Evolutionary conservation across 805 yeast genomes (phyloP).

Genomic region (Kluyveromyces lactis): DNA sequence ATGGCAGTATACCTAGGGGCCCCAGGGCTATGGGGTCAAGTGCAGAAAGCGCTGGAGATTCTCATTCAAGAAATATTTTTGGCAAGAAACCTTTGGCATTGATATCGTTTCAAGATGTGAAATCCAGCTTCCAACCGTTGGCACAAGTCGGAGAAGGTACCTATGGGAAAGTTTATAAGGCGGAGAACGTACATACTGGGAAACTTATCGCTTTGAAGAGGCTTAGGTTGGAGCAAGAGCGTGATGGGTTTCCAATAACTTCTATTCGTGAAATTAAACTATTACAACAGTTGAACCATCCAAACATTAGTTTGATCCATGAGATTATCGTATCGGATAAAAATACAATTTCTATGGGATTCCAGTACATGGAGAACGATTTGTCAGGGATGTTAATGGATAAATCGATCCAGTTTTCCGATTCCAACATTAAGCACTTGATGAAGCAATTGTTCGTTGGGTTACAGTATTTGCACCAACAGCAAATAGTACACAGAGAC

Average conservation of each 20-base stretch:
- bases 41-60: constrained; percentile 39
- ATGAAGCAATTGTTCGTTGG: constrained; percentile 63
- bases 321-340: constrained; percentile 81
- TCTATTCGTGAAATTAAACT: constrained; percentile 87
- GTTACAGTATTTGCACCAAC: constrained; percentile 57
- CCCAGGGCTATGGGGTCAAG: constrained; percentile 1
- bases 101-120: background rate
- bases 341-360: constrained; percentile 72
- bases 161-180: constrained; percentile 58
- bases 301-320: constrained; percentile 67
- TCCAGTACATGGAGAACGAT: constrained; percentile 91
- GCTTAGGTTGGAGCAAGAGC: constrained; percentile 73
- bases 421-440: constrained; percentile 57
- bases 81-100: constrained; percentile 38
- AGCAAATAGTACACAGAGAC: constrained; percentile 68
- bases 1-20: constrained; percentile 3
- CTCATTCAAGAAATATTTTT: too few relatives aligned
- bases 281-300: constrained; percentile 69
- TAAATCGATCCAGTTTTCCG: constrained; percentile 52
- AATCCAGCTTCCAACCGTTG: constrained; percentile 3
- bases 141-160: constrained; percentile 98
- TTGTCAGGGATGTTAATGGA: constrained; percentile 80
- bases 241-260: constrained; percentile 95
- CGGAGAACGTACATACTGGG: constrained; percentile 58
- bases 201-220: constrained; percentile 80